Conservation (phyloP, 2,329 filamentous ascomycete species). For the Colletotrichum abscissum region DNA sequence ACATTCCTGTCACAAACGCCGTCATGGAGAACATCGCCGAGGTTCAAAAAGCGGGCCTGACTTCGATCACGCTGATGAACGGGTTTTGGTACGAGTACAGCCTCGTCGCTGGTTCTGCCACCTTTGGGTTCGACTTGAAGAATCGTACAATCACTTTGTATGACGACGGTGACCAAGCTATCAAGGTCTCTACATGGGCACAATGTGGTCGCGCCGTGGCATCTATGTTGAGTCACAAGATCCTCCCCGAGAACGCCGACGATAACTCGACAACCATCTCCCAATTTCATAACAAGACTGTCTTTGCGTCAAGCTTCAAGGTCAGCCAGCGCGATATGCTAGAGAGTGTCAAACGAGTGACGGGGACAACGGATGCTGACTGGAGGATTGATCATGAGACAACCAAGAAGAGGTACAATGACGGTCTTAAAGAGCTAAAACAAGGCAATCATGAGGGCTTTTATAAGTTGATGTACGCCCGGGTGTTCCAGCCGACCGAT, state of each 20-base stretch:
- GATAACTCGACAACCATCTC: slow-evolving; percentile 13
- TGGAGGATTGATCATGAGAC: slow-evolving; percentile 59
- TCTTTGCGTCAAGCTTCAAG: slow-evolving; percentile 67
- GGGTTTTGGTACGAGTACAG: slow-evolving; percentile 67
- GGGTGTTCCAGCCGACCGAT: slow-evolving; percentile 8
- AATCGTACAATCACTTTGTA: slow-evolving; percentile 52
- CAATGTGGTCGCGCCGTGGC: slow-evolving; percentile 60
- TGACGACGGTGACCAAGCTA: slow-evolving; percentile 65
- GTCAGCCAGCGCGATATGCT: slow-evolving; percentile 74
- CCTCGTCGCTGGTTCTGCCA: slow-evolving; percentile 44
- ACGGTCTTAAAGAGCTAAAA: slow-evolving; percentile 57
- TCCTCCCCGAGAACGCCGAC: not conserved
- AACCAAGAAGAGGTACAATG: slow-evolving; percentile 58
- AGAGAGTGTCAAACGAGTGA: slow-evolving; percentile 67
- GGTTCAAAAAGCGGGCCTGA: not conserved
- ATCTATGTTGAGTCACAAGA: slow-evolving; percentile 52
- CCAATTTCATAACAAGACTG: slow-evolving; percentile 53
- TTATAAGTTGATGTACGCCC: slow-evolving; percentile 41
- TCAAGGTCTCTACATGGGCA: slow-evolving; percentile 68
- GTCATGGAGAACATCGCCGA: slow-evolving; percentile 42
- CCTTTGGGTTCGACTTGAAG: slow-evolving; percentile 62
- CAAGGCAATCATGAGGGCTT: slow-evolving; percentile 54
- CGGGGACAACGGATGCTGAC: slow-evolving; percentile 66
- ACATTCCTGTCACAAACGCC: slow-evolving; percentile 46
- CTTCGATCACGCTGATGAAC: slow-evolving; percentile 48